These are phyloP conservation scores for Solanum virginianum DNA, from an alignment of 257 asterid species.

Conservation along the genomic window DNA sequence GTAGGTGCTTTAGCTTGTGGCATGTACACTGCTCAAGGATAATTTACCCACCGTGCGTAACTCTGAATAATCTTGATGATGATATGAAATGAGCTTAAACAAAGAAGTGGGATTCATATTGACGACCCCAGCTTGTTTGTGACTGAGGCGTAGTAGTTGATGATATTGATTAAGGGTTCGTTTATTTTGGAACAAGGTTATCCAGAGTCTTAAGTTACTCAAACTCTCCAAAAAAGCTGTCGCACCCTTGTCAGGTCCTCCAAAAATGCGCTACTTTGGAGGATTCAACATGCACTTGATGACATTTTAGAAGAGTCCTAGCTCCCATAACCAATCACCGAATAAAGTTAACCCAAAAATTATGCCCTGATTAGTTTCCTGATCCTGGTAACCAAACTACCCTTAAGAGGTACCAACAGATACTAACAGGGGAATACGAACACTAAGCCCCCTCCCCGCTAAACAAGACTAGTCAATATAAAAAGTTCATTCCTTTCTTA, in stretches of 20 bases:
- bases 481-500: not conserved
- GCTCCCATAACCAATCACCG: not conserved
- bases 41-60: not conserved
- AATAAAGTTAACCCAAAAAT: too few species aligned
- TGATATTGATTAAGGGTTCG: not conserved
- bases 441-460: too few species aligned
- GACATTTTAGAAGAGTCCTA: not conserved
- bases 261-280: not conserved
- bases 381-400: too few species aligned
- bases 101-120: not conserved
- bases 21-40: not conserved
- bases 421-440: not conserved
- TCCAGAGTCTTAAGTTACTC: not conserved
- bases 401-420: not conserved
- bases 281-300: not conserved
- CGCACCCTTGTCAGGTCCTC: not conserved
- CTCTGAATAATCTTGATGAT: not conserved
- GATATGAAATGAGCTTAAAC: not conserved
- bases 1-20: not conserved
- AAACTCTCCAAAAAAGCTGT: not conserved
- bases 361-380: too few species aligned
- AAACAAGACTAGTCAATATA: not conserved
- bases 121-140: not conserved
- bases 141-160: not conserved
- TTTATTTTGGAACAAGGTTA: not conserved